Base-by-base conservation (phyloP, 164 flowering plant genomes). In the Nymphaea thermarum region DNA sequence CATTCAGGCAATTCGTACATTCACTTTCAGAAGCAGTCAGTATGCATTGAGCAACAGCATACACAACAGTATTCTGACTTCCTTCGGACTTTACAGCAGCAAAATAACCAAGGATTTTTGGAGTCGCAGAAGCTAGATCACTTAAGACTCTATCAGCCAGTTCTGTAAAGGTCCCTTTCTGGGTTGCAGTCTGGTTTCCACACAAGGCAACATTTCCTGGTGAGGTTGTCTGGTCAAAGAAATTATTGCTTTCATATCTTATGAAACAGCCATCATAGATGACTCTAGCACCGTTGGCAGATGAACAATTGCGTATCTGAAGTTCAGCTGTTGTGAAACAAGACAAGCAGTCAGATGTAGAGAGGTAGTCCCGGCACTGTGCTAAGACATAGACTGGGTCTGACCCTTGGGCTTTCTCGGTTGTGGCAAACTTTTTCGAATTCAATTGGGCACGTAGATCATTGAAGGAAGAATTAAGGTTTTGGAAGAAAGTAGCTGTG, bases 11-110 rank as follows among this genome's bases (percentile, higher is more conserved):
- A 16, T 70, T 76, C 51, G 15, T 69, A 60, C 93, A 87, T 4
- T 82, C 82, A n/a, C 12, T 71, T 70, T 72, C 59, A 11, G 42
- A 72, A n/a, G 80, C 68, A 7, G 85, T 77, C 68, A 61, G 66
- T 6, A 78, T 82, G 70, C 93, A 87, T 66, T 86, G 93, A 0
- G 87, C 85, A 43, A 83, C 68, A 14, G 70, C 89, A 67, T 83
- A 85, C 2, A 18, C 44, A 15, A 68, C 70, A 3, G 66, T 71
- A 16, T 71, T 67, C 1, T 0, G 66, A 2, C 71, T 71, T 55
- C 68, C 72, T 66, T 66, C 72, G 70, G 43, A 75, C 15, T 73
- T 60, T 0, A 83, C 84, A 6, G 82, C 86, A 10, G 12, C 60
- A 66, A 69, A 85, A 64, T 62, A 84, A 6, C 82, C 84, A 6